Base-by-base conservation (phyloP, 768 basidiomycete species). In the Roridomyces roridus region DNA sequence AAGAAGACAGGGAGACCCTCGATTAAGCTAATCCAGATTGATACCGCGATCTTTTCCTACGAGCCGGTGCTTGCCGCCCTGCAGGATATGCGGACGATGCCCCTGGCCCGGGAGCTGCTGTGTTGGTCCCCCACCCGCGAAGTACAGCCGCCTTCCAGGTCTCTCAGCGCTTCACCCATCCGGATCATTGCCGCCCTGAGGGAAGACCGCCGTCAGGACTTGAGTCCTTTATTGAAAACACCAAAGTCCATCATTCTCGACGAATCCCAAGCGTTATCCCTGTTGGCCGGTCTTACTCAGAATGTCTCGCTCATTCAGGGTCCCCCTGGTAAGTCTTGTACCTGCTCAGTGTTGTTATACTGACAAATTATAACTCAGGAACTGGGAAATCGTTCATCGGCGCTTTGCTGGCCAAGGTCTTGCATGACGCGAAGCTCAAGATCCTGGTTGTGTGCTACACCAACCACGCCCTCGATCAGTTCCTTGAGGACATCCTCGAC, bases 351-450 rank as follows among this genome's bases (percentile, higher is more conserved):
- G 23, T n/a, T 46, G 24, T 53, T 25, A 39, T 25, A 42, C 21
- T 50, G 6, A 46, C 39, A 8, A 45, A 36, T 21, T 44, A 24
- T 42, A 34, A 28, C 17, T 20, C 25, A 89, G 89, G 88, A 1
- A 91, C 88, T 0, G 89, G 88, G 1, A 91, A 91, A 54, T 88
- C 87, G 0, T 88, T 88, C 64, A 84, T 90, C 21, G 88, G 89
- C 0, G 85, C 86, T 0, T 74, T 89, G 1, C 69, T 89, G 0
- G 86, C 86, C 0, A 89, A 88, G 61, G 72, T 80, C 4, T 68
- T 88, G 5, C 79, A 88, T 44, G 77, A 83, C 14, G 81, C 81
- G 0, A 17, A 62, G 0, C 73, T 77, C 46, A 83, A 67, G 0
- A 88, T 91, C 21, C 79, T 90, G 5, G 86, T 89, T 1, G 84